Evolutionary conservation across 257 asterid genomes (phyloP).

Genomic region (Ophiorrhiza pumila): DNA sequence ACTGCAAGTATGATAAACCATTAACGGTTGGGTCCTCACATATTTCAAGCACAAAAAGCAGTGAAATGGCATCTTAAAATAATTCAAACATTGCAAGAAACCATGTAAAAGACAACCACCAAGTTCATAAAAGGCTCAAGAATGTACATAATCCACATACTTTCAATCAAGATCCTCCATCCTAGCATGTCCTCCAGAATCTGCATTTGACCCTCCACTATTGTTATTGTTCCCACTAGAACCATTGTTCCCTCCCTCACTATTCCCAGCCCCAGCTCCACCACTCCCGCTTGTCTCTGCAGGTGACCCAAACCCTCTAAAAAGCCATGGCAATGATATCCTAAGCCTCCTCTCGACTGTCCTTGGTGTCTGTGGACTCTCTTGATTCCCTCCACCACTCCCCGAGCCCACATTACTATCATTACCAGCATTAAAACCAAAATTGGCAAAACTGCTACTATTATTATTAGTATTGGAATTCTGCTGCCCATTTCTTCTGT

Average conservation of each 20-base stretch:
- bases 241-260: conserved; percentile 36
- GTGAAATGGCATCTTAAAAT: background rate
- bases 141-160: conserved; percentile 23
- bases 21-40: background rate
- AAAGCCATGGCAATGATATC: conserved; percentile 66
- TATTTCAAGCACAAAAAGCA: conserved; percentile 6
- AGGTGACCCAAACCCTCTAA: conserved; percentile 54
- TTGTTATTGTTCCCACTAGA: conserved; percentile 17
- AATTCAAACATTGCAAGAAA: background rate
- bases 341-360: conserved; percentile 61
- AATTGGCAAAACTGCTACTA: conserved; percentile 6
- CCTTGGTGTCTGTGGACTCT: conserved; percentile 45
- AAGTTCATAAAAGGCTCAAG: background rate
- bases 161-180: conserved; percentile 73
- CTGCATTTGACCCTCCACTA: conserved; percentile 36
- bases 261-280: conserved; percentile 32
- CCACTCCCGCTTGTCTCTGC: conserved; percentile 66
- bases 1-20: background rate
- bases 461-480: conserved; percentile 9
- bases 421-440: conserved; percentile 17
- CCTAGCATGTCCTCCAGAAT: conserved; percentile 49
- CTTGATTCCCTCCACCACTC: conserved; percentile 35
- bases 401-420: conserved; percentile 29
- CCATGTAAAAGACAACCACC: background rate
- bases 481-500: conserved; percentile 37